Conservation (phyloP, 495 filamentous ascomycete genomes). For the Talaromyces liani region DNA sequence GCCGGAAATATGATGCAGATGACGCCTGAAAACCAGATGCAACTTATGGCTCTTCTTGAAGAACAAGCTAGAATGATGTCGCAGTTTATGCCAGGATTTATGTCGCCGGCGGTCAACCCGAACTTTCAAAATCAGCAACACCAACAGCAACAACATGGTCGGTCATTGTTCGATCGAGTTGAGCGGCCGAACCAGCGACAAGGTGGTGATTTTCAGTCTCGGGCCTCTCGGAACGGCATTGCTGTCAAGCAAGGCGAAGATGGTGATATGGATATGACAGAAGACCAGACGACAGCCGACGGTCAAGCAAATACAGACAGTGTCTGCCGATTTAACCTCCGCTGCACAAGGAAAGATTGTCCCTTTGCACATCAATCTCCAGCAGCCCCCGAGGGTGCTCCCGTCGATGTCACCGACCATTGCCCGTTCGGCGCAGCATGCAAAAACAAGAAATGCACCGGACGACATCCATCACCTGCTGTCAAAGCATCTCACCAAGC, state of each 20-base stretch:
- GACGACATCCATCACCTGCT: slow-evolving; percentile 86
- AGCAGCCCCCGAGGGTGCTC: slow-evolving; percentile 73
- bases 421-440: slow-evolving; percentile 86
- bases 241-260: slow-evolving; percentile 15
- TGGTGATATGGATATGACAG: slow-evolving; percentile 33
- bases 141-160: slow-evolving; percentile 43
- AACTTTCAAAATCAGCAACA: slow-evolving; percentile 41
- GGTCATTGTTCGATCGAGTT: slow-evolving; percentile 75
- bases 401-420: slow-evolving; percentile 68
- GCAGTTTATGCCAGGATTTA: slow-evolving; percentile 47
- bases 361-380: slow-evolving; percentile 92
- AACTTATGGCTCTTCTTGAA: slow-evolving; percentile 76
- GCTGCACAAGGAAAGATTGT: slow-evolving; percentile 83
- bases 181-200: slow-evolving; percentile 39
- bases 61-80: slow-evolving; percentile 86
- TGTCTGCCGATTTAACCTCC: slow-evolving; percentile 76
- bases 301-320: slow-evolving; percentile 47
- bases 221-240: slow-evolving; percentile 18
- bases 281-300: slow-evolving; percentile 18
- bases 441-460: slow-evolving; percentile 91
- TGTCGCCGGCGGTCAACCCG: slow-evolving; percentile 45
- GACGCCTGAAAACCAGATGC: slow-evolving; percentile 65
- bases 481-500: slow-evolving; percentile 66
- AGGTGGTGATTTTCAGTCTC: slow-evolving; percentile 28
- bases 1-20: slow-evolving; percentile 43